Evolutionary conservation across 1,139 yeast species (phyloP).

Genomic region (Debaryomyces udenii): DNA sequence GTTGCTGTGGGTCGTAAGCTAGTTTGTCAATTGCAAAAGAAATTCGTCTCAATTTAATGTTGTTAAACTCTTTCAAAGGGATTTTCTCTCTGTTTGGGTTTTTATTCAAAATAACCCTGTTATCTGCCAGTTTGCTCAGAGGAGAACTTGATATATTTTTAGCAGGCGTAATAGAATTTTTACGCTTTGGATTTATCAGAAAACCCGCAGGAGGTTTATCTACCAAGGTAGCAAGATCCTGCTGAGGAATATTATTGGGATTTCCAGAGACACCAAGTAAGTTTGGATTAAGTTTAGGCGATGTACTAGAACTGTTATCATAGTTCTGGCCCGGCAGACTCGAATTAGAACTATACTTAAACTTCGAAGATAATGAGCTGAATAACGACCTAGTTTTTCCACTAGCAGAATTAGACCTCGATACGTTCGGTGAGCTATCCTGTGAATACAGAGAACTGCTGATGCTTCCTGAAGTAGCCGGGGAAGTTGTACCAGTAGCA

Average conservation of each 20-base stretch:
- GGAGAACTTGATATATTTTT: constrained; percentile 7
- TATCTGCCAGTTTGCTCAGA: constrained; percentile 11
- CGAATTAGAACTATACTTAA: constrained; percentile 32
- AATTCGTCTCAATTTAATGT: constrained; percentile 60
- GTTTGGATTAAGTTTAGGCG: constrained; percentile 21
- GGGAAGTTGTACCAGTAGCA: constrained; percentile 14
- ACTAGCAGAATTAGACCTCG: constrained; percentile 27
- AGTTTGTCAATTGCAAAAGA: constrained; percentile 74
- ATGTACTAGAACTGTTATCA: constrained; percentile 14
- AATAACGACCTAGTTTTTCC: constrained; percentile 47
- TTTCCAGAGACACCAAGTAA: constrained; percentile 21
- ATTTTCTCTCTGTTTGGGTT: constrained; percentile 42
- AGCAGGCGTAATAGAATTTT: constrained; percentile 13
- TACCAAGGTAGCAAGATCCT: constrained; percentile 26
- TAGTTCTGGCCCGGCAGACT: constrained; percentile 9
- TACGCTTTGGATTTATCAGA: constrained; percentile 15
- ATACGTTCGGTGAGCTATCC: constrained; percentile 19
- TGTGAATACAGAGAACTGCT: constrained; percentile 49
- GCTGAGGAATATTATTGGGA: constrained; percentile 13
- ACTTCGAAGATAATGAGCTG: constrained; percentile 58
- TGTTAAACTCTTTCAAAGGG: constrained; percentile 42
- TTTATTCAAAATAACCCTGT: constrained; percentile 48
- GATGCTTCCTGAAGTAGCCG: constrained; percentile 60
- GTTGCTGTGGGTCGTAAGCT: constrained; percentile 87
- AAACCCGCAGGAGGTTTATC: constrained; percentile 27